Base-by-base conservation (phyloP, 352 stramenopile species). In the Phytopythium delawarense region DNA sequence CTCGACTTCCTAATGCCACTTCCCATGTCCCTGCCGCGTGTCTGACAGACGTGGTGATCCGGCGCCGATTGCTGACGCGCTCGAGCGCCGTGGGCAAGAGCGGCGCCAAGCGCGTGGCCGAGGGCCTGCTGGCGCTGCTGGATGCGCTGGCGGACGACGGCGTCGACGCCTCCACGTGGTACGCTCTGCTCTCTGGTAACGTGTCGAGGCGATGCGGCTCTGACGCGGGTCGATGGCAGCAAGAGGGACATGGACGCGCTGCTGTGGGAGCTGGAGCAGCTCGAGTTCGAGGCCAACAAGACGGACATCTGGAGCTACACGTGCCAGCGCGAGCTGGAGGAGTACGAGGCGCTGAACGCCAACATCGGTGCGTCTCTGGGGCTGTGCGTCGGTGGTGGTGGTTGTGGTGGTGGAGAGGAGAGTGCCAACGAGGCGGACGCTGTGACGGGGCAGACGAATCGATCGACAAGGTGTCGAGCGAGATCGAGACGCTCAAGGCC, bases 211-310 rank as follows among this genome's bases (percentile, higher is more conserved):
- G 28, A 32, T 4, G 28, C 28, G 28, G 28, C 28, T 32, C 28
- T 32, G 28, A 32, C 28, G 28, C 9, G 35, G 12, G 35, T 2
- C 35, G 35, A 40, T 32, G 28, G 56, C 52, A 87, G 77, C 61
- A 87, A 85, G 63, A 73, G 85, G 40, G 81, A 89, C 59, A 72
- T 92, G 56, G 84, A 92, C 48, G 61, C 73, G 59, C 71, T 94
- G n/a, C 70, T 94, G 35, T 96, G 87, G 87, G 87, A 96, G 61
- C 74, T 96, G 62, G 84, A 94, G 59, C 81, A 94, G 66, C 64
- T 94, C 11, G 79, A 94, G 70, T 89, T 91, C 32, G 87, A 96
- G 59, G 84, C 87, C 21, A 88, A 81, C 52, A 93, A 92, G 69
- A 89, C 83, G 21, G 74, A 89, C 49, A 84, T 94, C 32, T 75